Evolutionary conservation across 306 rosid genomes (phyloP), one percentile per base, ranked within the genome.

Genomic region (Sechiopsis laciniata): DNA sequence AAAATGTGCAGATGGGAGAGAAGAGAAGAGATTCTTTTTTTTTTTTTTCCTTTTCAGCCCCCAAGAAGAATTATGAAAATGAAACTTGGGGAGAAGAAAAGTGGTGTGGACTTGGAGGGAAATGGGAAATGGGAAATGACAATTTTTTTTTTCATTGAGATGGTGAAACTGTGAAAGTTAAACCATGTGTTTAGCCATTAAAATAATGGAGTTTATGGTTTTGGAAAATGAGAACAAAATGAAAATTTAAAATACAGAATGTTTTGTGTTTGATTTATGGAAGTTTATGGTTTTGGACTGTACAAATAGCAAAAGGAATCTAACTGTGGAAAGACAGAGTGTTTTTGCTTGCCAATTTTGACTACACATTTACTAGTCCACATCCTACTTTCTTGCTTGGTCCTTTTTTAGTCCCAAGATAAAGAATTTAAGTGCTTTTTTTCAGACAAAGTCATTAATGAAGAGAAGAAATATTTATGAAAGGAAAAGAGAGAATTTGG

Each of bases 81-180:
- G 73, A 48, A 68, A 68, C 56, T 48, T 46, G 73, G 73, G 56
- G 55, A 20, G 56, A 26, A 26, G 29, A 26, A 26, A 26, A 26
- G 29, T 26, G 29, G n/a, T n/a, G n/a, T n/a, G n/a, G n/a, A n/a
- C n/a, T n/a, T n/a, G n/a, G 37, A 32, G 37, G 37, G 37, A 32
- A 32, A 21, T 0, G 58, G 61, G 29, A 15, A 62, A 21, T 50
- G 21, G 61, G 29, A 15, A 62, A 21, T 50, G 21, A 13, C 40
- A 68, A n/a, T 26, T 26, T 26, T 69, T 69, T 68, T 48, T 48
- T 32, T 32, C 0, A 48, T 68, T 68, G 53, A 66, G 54, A 66
- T 20, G 16, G 35, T 26, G 37, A 32, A 32, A 32, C 29, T 26
- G 29, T 32, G 37, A 32, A 32, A 32, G 37, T 65, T 53, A 67